Conservation (phyloP, 306 rosid genomes). For the Potentilla sterilis region DNA sequence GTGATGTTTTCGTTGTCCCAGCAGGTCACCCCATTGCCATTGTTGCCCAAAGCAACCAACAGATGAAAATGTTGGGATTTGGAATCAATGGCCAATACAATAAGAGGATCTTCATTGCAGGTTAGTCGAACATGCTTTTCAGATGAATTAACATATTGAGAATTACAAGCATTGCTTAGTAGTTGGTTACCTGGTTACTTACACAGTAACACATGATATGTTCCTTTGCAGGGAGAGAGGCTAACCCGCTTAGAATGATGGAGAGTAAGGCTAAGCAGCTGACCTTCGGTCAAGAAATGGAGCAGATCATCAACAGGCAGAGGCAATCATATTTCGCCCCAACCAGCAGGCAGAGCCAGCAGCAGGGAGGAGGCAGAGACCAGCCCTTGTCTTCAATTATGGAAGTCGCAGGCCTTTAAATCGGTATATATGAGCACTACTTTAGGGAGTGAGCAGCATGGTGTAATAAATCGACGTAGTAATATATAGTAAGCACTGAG, state of each 20-base stretch:
- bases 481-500: no score
- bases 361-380: not conserved
- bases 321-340: conserved; percentile 30
- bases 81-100: conserved; percentile 31
- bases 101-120: conserved; percentile 32
- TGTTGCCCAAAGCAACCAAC: conserved; percentile 14
- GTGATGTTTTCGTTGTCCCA: conserved; percentile 32
- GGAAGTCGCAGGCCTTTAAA: not conserved
- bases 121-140: not conserved
- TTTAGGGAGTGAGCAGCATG: not conserved
- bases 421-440: not conserved
- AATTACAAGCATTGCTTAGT: not conserved
- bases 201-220: not conserved
- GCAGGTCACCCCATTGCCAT: conserved; percentile 37
- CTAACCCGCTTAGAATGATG: conserved; percentile 20
- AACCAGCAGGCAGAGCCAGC: not conserved
- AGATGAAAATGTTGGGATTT: conserved; percentile 25
- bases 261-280: conserved; percentile 35
- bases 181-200: not conserved
- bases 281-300: conserved; percentile 30
- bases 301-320: conserved; percentile 25
- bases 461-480: no score
- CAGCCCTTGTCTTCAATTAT: conserved; percentile 19
- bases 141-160: not conserved
- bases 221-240: conserved; percentile 21